Evolutionary conservation across 2,329 filamentous ascomycete genomes (phyloP).

Genomic region (Westerdykella sp.): DNA sequence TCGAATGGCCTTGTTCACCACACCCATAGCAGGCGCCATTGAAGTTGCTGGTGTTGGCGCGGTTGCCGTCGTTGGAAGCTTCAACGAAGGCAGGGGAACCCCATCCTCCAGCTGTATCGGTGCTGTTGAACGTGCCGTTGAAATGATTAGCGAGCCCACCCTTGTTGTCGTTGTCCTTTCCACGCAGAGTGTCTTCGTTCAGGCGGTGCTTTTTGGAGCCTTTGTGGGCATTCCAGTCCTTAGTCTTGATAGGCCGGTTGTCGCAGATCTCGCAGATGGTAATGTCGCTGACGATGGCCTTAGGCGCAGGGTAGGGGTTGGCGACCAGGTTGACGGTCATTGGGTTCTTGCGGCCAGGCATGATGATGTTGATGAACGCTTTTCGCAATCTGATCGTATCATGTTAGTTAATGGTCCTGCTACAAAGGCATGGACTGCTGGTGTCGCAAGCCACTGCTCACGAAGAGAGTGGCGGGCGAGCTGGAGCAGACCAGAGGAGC

Average conservation of each 20-base stretch:
- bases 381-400: no score
- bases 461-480: no score
- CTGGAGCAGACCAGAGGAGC: no score
- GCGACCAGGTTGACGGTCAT: constrained; percentile 1
- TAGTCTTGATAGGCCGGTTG: constrained; percentile 19
- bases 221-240: constrained; percentile 29
- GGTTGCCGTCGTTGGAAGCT: neutral
- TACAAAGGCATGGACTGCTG: no score
- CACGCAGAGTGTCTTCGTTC: constrained; percentile 4
- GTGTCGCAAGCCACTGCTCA: no score
- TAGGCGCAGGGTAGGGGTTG: constrained; percentile 20
- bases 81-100: neutral
- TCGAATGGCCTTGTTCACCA: constrained; percentile 19
- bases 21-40: constrained; percentile 21
- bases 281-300: constrained; percentile 11
- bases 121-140: no score
- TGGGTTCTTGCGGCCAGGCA: neutral
- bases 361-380: neutral
- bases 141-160: neutral
- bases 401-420: no score
- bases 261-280: constrained; percentile 30
- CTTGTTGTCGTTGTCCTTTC: constrained; percentile 9
- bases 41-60: neutral
- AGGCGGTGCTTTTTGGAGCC: constrained; percentile 29
- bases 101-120: neutral